Conservation (phyloP, 352 stramenopile species). For the Phytopythium sindhum region DNA sequence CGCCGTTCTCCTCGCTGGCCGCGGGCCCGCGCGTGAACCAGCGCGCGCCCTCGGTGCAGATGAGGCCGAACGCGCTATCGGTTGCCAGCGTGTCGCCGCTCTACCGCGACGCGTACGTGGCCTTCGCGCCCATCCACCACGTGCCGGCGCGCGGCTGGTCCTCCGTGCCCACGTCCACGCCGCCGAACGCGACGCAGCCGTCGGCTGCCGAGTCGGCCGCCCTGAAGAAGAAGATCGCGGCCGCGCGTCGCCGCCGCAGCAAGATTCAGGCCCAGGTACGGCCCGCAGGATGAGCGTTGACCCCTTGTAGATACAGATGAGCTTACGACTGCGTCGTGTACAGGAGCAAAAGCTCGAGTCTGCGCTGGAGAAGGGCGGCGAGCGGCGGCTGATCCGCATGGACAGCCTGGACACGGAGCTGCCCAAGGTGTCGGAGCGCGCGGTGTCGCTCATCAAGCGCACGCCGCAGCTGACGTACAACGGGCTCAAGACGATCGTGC, state of each 20-base stretch:
- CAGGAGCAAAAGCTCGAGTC: conserved; percentile 72
- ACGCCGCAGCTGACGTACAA: conserved; percentile 56
- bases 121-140: conserved; percentile 18
- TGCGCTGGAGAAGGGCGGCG: conserved; percentile 72
- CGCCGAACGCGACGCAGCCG: conserved; percentile 2
- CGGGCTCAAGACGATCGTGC: conserved; percentile 49
- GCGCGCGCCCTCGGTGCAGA: not conserved
- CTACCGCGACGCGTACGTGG: conserved; percentile 18
- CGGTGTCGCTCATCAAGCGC: conserved; percentile 65
- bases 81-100: conserved; percentile 7
- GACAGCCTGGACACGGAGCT: conserved; percentile 75
- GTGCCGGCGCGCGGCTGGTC: conserved; percentile 40
- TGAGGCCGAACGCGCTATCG: not conserved
- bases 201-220: conserved; percentile 36
- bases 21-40: not conserved
- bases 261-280: conserved; percentile 67
- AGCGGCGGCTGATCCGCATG: conserved; percentile 75
- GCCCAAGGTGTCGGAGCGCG: conserved; percentile 68
- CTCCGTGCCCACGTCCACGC: conserved; percentile 31
- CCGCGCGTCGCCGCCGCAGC: conserved; percentile 57
- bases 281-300: not conserved
- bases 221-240: conserved; percentile 78
- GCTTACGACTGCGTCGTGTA: not conserved
- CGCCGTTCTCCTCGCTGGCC: conserved; percentile 1
- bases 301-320: not conserved